A percentile compares a stretch with the other conserved stretches of the same genome.
Evolutionary conservation across 352 stramenopile genomes (phyloP).

Genomic region (Phytophthora kernoviae): DNA sequence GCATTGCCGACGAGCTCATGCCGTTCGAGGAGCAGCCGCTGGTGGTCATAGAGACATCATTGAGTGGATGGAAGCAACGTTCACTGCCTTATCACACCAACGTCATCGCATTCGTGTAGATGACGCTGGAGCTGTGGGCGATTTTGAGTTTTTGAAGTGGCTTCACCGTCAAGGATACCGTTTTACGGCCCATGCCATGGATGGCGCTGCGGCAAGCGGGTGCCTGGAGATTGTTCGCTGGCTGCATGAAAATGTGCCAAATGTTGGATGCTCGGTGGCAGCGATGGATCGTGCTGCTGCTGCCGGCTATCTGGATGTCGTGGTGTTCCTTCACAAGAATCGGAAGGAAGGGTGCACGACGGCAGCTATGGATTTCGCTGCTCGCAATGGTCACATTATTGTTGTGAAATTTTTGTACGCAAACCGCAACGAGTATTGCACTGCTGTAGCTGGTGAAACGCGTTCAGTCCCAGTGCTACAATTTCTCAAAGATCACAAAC

Average conservation of each 20-base stretch:
- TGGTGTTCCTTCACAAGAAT: slow-evolving; percentile 41
- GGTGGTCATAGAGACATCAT: slow-evolving; percentile 28
- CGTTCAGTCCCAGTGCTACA: slow-evolving; percentile 37
- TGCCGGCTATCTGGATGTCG: slow-evolving; percentile 29
- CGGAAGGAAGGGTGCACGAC: slow-evolving; percentile 47
- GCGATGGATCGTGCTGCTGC: slow-evolving; percentile 42
- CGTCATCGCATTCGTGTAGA: slow-evolving; percentile 44
- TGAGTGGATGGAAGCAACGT: slow-evolving; percentile 37
- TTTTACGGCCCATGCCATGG: slow-evolving; percentile 30
- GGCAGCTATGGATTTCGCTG: slow-evolving; percentile 43
- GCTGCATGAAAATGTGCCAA: slow-evolving; percentile 29
- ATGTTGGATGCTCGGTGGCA: slow-evolving; percentile 19
- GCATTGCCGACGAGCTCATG: slow-evolving; percentile 39
- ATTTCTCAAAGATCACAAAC: slow-evolving; percentile 37
- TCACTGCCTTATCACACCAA: slow-evolving; percentile 18
- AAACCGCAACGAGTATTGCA: slow-evolving; percentile 46
- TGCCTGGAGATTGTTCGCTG: slow-evolving; percentile 32
- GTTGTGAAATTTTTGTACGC: slow-evolving; percentile 41
- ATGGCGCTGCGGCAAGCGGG: slow-evolving; percentile 29
- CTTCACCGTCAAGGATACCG: slow-evolving; percentile 34
- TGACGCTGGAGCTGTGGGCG: slow-evolving; percentile 26
- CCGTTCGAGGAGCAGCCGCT: slow-evolving; percentile 29
- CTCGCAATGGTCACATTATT: slow-evolving; percentile 33
- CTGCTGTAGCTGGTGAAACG: slow-evolving; percentile 28
- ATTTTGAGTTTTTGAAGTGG: slow-evolving; percentile 42